A percentile compares a stretch with the other conserved stretches of the same genome.
Conservation (phyloP, 2,329 filamentous ascomycete genomes). For the Verticillium longisporum region DNA sequence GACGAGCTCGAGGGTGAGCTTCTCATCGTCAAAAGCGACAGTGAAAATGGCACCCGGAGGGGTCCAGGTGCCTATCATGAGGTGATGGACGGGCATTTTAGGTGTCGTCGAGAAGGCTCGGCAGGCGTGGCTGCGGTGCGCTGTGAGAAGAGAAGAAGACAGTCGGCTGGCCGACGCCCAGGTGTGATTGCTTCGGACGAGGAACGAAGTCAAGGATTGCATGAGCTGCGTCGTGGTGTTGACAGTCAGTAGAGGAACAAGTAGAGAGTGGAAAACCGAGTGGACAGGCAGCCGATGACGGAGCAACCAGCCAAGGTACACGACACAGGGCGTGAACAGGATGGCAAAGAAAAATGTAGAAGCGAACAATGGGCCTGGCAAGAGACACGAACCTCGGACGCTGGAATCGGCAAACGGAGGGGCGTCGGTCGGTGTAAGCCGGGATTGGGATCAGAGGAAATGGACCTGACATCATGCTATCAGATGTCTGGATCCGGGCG, state of each 20-base stretch:
- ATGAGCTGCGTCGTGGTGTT: background rate
- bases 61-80: conserved; percentile 91
- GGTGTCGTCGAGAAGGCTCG: background rate
- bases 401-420: background rate
- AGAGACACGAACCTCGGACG: background rate
- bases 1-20: conserved; percentile 64
- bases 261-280: background rate
- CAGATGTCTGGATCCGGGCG: background rate
- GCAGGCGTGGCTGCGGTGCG: background rate
- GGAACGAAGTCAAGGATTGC: background rate
- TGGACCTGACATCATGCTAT: background rate
- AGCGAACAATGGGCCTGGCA: background rate
- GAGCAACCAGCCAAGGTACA: background rate
- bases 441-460: background rate
- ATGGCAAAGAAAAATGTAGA: background rate
- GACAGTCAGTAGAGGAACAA: background rate
- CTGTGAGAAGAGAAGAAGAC: background rate
- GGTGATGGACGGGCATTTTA: conserved; percentile 71
- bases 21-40: conserved; percentile 79
- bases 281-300: background rate
- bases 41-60: conserved; percentile 86
- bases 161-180: background rate
- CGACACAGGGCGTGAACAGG: background rate
- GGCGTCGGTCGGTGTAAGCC: background rate
- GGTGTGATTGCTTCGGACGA: background rate